Evolutionary conservation across 1,284 basidiomycete species (phyloP), one percentile per base, ranked within the genome.

Genomic region (Cryptococcus wingfieldii): DNA sequence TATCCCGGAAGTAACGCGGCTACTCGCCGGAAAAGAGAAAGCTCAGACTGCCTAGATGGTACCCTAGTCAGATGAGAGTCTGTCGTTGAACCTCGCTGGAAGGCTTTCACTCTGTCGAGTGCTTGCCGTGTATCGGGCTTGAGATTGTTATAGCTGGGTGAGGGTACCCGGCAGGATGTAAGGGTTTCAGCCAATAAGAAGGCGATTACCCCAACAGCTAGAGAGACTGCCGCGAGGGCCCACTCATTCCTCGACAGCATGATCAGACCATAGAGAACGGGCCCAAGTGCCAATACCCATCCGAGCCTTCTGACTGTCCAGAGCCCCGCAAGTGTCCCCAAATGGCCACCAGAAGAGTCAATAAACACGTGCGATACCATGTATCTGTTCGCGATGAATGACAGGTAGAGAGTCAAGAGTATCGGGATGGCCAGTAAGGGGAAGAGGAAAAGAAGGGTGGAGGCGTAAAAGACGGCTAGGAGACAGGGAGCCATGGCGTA

Each of bases 361-460:
- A 82, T 84, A 65, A 85, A 87, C 27, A 89, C 86, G 68, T 88
- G 87, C 39, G 85, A 84, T 54, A 87, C 78, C 53, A 89, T 81
- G 75, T 84, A 89, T 43, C 86, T 84, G 72, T 87, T 85, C 13
- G 87, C 86, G 60, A 89, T 79, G 54, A 89, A 78, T 3, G 84
- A 84, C 18, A 90, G 78, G 55, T 86, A 79, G 3, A 90, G 71
- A 52, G 90, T 74, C 37, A 89, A 54, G 25, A 84, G 78, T 42
- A 86, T 84, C 51, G 87, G 85, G 41, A 87, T 84, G 0, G 83
- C 83, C 56, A 91, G 83, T 45, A 90, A 75, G 2, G 89, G 89
- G 70, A 89, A 89, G 47, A 90, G 83, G 51, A 89, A 51, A 82
- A 80, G 76, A 84, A 90, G 41, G 80, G 83, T 43, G 16, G 66